Conservation (phyloP, 192 early-diverging fungal genomes). For the Coemansia sp. region DNA sequence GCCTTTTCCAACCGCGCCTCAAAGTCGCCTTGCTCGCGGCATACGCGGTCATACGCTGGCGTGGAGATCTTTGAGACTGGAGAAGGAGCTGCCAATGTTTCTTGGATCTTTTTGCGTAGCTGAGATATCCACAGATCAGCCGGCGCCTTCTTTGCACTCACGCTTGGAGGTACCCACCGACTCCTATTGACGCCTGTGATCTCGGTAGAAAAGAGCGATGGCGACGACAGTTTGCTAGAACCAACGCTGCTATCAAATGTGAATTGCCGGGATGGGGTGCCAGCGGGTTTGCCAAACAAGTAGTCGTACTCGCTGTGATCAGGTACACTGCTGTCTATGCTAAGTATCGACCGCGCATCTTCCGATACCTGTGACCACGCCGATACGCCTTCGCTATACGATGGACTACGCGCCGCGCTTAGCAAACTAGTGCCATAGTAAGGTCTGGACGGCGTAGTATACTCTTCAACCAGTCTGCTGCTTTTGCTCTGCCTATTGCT, state of each 20-base stretch:
- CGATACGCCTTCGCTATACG: constrained; percentile 8
- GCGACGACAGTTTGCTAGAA: constrained; percentile 2
- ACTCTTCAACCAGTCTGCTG: constrained; percentile 34
- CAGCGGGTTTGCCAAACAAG: not conserved
- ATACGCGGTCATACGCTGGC: constrained; percentile 41
- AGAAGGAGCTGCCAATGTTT: constrained; percentile 24
- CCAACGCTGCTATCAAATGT: constrained; percentile 5
- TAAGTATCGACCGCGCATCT: constrained; percentile 33
- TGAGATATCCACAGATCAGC: constrained; percentile 38
- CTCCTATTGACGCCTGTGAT: not conserved
- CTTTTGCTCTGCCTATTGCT: constrained; percentile 18
- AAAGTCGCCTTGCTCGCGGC: constrained; percentile 21
- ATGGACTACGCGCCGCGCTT: not conserved
- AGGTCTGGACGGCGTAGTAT: constrained; percentile 20
- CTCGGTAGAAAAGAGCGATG: not conserved
- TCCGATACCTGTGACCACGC: constrained; percentile 7
- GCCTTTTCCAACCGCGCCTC: constrained; percentile 34
- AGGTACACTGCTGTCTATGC: constrained; percentile 34
- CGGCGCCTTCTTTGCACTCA: not conserved
- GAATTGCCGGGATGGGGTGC: not conserved
- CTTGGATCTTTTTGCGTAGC: constrained; percentile 46
- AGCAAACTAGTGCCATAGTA: not conserved
- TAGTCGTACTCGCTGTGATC: constrained; percentile 11
- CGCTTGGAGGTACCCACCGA: not conserved
- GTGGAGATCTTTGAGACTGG: constrained; percentile 20